Conservation (phyloP, 345 rosid species). For the Syzygium aqueum region DNA sequence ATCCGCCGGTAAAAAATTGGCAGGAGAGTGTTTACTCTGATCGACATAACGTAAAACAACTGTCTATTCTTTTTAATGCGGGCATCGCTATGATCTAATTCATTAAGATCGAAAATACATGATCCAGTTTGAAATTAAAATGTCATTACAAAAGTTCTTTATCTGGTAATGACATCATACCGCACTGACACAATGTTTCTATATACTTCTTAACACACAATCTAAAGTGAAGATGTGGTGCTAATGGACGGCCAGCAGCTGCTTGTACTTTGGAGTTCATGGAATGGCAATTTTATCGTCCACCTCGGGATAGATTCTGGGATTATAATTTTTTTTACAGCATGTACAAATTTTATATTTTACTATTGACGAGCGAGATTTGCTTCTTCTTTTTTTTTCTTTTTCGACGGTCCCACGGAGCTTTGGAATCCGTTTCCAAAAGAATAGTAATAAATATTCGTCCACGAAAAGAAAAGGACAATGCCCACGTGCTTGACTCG, state of each 20-base stretch:
- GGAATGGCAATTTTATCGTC: not conserved
- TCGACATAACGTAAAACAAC: rapidly evolving
- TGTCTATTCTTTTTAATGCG: not conserved
- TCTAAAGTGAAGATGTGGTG: not conserved
- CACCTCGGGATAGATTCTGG: not conserved
- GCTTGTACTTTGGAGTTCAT: not conserved
- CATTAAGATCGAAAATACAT: not conserved
- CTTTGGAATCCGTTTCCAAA: not conserved
- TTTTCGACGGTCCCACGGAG: not conserved
- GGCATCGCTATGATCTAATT: rapidly evolving
- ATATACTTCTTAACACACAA: not conserved
- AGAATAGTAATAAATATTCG: not conserved
- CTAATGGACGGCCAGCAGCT: not conserved
- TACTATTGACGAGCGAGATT: too few species aligned
- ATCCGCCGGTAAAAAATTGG: not conserved
- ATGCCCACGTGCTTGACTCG: not conserved
- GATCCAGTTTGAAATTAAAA: not conserved
- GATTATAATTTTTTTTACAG: not conserved
- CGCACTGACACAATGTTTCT: not conserved
- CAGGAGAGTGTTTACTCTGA: not conserved
- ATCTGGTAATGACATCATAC: not conserved
- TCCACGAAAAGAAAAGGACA: not conserved
- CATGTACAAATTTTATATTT: too few species aligned
- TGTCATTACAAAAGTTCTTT: not conserved
- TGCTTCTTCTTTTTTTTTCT: too few species aligned